A percentile compares a stretch with the other conserved stretches of the same genome.
These are phyloP conservation scores for Alternaria gaisen DNA, from an alignment of 2,329 filamentous ascomycete species.

Conservation along the genomic window DNA sequence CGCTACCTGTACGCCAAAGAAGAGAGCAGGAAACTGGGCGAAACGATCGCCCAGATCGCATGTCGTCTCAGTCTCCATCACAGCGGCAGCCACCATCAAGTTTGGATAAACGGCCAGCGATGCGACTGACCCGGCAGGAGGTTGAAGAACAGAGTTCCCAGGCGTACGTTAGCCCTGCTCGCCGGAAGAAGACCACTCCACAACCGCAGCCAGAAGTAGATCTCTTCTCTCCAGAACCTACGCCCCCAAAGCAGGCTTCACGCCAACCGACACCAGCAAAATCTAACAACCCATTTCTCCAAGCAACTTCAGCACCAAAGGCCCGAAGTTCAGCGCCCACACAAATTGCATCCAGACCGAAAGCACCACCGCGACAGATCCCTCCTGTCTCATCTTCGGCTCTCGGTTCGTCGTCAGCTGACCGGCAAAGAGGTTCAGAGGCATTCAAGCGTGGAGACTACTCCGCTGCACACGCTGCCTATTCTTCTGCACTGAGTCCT, in stretches of 20 bases:
- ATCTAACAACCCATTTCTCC: conserved; percentile 52
- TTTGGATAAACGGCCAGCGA: conserved; percentile 55
- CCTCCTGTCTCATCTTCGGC: conserved; percentile 74
- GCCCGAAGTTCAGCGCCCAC: conserved; percentile 49
- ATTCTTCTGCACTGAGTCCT: conserved; percentile 76
- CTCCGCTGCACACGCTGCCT: conserved; percentile 82
- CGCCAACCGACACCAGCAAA: conserved; percentile 47
- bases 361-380: conserved; percentile 65
- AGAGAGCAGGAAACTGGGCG: conserved; percentile 32
- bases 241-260: conserved; percentile 31
- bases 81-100: conserved; percentile 46
- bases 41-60: conserved; percentile 48
- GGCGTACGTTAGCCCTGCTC: conserved; percentile 86
- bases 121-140: conserved; percentile 74
- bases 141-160: conserved; percentile 83
- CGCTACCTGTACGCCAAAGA: conserved; percentile 33
- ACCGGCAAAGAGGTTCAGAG: conserved; percentile 81
- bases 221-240: conserved; percentile 61
- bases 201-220: conserved; percentile 62
- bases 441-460: conserved; percentile 97
- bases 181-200: conserved; percentile 74
- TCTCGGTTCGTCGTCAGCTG: conserved; percentile 77
- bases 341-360: conserved; percentile 55
- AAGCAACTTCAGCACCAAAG: conserved; percentile 38
- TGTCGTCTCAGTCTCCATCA: conserved; percentile 52